These are phyloP conservation scores for Sphagnum tenellum DNA, from an alignment of 225 moss, liverwort and hornwort genomes.

Conservation along the genomic window DNA sequence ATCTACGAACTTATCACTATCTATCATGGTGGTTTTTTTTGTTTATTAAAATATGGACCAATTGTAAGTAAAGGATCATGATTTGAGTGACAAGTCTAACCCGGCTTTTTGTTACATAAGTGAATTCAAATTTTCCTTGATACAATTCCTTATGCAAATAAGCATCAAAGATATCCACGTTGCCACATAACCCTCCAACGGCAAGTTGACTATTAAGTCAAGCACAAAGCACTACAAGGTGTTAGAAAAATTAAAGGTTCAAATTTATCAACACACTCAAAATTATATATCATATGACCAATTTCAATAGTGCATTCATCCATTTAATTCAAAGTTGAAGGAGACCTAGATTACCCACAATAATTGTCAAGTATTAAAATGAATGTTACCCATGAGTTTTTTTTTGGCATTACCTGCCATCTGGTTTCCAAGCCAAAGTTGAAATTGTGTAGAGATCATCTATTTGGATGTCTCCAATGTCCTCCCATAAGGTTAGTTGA, in stretches of 20 bases:
- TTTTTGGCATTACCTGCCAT: conserved; percentile 48
- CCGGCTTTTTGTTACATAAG: conserved; percentile 85
- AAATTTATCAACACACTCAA: too few species aligned
- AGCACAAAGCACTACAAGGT: background rate
- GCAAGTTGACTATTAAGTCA: conserved; percentile 54
- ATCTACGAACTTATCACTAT: too few species aligned
- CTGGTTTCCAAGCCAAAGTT: conserved; percentile 79
- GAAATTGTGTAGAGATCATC: conserved; percentile 66
- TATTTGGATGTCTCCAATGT: conserved; percentile 55
- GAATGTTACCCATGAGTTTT: too few species aligned
- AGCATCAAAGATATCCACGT: conserved; percentile 75
- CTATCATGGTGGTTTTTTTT: background rate
- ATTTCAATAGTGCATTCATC: too few species aligned
- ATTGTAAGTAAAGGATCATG: background rate
- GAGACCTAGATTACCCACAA: background rate
- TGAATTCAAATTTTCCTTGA: conserved; percentile 77
- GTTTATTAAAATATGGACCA: background rate
- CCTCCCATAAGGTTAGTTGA: conserved; percentile 69
- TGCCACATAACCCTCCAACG: conserved; percentile 80
- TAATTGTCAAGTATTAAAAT: background rate
- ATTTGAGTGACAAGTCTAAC: conserved; percentile 15
- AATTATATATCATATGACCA: too few species aligned
- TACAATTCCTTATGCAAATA: conserved; percentile 65
- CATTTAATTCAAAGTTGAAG: too few species aligned
- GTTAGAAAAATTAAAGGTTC: too few species aligned